Conservation (phyloP, 305 asterid species). For the Fraxinus floribunda region DNA sequence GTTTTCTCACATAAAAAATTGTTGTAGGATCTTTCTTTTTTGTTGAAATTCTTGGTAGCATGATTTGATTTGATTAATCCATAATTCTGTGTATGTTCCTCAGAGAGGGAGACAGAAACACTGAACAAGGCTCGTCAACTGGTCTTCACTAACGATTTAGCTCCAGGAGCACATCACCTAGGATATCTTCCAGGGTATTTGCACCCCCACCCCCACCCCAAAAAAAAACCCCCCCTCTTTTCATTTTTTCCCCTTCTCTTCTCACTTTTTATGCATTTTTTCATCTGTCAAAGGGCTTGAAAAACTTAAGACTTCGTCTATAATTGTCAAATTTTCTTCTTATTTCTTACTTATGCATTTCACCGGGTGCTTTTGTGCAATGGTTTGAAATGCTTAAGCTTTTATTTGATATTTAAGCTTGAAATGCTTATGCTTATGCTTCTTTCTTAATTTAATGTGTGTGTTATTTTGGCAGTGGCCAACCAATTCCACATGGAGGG, state of each 20-base stretch:
- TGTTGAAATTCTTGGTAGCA: constrained; percentile 20
- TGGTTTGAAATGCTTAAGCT: background rate
- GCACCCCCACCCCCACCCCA: too few species aligned
- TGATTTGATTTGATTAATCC: constrained; percentile 18
- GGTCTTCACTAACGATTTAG: constrained; percentile 69
- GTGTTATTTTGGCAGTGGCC: constrained; percentile 41
- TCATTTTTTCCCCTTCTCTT: background rate
- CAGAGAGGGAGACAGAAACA: constrained; percentile 95
- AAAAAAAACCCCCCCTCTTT: background rate
- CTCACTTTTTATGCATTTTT: background rate
- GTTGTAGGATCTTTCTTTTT: background rate
- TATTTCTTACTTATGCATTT: background rate
- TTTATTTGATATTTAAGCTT: background rate
- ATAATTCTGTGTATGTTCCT: background rate
- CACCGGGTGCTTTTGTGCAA: background rate
- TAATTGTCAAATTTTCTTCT: background rate
- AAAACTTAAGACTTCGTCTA: too few species aligned
- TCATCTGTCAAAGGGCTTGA: background rate
- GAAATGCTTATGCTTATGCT: background rate
- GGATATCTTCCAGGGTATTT: constrained; percentile 45
- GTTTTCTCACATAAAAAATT: constrained; percentile 21
- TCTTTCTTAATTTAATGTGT: too few species aligned
- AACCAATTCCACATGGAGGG: constrained; percentile 49
- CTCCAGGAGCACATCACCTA: constrained; percentile 46
- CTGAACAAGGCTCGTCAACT: constrained; percentile 86